Base-by-base conservation (phyloP, 768 basidiomycete genomes). In the Lactarius quietus region DNA sequence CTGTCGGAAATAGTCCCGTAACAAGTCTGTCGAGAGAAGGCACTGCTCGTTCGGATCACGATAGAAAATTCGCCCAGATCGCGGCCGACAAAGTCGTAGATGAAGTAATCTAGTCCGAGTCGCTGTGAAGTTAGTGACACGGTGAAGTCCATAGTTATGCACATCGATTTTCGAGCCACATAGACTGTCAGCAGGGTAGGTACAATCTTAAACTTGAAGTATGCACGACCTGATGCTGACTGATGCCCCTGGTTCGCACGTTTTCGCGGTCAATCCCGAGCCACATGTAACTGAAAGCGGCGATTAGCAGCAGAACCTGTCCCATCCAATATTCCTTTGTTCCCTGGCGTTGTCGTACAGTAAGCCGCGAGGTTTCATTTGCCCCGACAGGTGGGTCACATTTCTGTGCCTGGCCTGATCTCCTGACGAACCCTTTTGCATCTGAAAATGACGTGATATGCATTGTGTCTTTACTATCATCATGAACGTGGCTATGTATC, bases 261-360 rank as follows among this genome's bases (percentile, higher is more conserved):
- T 83, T 18, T 17, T 0, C 4, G 45, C 35, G 41, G 63, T 33
- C 48, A 17, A 65, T 59, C 9, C 38, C 36, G 28, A 48, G 14
- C 48, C 17, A 56, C 31, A n/a, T n/a, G n/a, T n/a, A 43, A 43
- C 54, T 17, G 6, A 6, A 90, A 87, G 74, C 83, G 86, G 66
- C 85, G 82, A 65, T 71, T 94, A 59, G 82, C 84, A 45, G 89
- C 92, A 74, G 73, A 82, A 93, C 39, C 36, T 57, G 51, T n/a
- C n/a, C n/a, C n/a, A n/a, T n/a, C 62, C 38, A 51, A n/a, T 39
- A 17, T 39, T 18, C 39, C 12, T 39, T 53, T 10, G 31, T 54
- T 51, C 9, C 53, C 29, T 33, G 35, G n/a, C 28, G 20, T 71
- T 70, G 58, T 68, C 55, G 62, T 20, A n/a, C n/a, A n/a, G n/a